Evolutionary conservation across 164 flowering plant genomes (phyloP).

Genomic region (Santalum album): DNA sequence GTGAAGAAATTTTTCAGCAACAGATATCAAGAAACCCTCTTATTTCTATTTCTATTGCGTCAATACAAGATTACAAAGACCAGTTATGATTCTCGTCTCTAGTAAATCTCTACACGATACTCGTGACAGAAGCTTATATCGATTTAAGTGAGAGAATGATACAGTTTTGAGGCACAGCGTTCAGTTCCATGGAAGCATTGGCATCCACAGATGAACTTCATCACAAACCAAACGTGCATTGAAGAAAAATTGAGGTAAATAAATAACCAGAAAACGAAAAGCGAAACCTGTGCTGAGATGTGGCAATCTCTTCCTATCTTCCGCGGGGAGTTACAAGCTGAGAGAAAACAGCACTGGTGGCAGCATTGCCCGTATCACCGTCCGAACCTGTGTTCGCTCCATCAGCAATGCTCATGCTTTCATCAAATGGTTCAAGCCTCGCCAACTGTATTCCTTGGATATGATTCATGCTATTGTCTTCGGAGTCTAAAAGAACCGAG

Average conservation of each 20-base stretch:
- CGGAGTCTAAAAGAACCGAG: slow-evolving; percentile 62
- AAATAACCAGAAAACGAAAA: no score
- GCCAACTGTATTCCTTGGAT: slow-evolving; percentile 55
- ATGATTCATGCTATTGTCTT: slow-evolving; percentile 87
- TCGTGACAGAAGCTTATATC: no score
- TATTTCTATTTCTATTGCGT: no score
- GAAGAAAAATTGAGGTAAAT: no score
- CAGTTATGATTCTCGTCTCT: no score
- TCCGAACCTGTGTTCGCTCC: slow-evolving; percentile 56
- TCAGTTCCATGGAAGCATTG: slow-evolving; percentile 12
- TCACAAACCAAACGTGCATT: slow-evolving; percentile 15
- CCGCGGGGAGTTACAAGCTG: slow-evolving; percentile 95
- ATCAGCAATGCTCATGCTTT: slow-evolving; percentile 55
- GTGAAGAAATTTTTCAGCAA: no score
- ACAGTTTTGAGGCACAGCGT: slow-evolving; percentile 8
- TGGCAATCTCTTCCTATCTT: slow-evolving; percentile 32
- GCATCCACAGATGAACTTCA: slow-evolving; percentile 16
- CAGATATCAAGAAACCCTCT: no score
- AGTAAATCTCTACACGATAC: no score
- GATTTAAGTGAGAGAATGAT: no score
- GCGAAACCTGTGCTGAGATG: no score
- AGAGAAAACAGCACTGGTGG: slow-evolving; percentile 91
- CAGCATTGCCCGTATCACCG: slow-evolving; percentile 73
- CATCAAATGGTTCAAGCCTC: slow-evolving; percentile 54
- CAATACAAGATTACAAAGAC: no score